Conservation (phyloP, 2,329 filamentous ascomycete species). For the Trichoderma sp. region DNA sequence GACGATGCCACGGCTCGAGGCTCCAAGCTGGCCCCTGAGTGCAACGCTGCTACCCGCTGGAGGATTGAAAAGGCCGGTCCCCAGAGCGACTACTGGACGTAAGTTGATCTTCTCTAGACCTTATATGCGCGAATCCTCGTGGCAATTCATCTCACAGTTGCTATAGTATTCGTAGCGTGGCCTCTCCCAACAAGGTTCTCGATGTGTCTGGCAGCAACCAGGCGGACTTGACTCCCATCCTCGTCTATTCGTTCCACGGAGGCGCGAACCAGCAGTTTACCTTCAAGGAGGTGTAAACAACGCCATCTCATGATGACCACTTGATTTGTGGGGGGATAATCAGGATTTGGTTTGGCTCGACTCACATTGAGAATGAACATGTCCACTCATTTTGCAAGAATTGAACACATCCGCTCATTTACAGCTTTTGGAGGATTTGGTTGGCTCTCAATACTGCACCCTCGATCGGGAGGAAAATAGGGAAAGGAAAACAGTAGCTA, state of each 20-base stretch:
- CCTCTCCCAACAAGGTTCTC: neutral
- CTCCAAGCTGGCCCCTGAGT: neutral
- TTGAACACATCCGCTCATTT: neutral
- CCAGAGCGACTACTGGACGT: neutral
- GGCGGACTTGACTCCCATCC: conserved; percentile 1
- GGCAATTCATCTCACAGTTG: neutral
- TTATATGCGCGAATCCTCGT: neutral
- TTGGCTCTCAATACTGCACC: neutral
- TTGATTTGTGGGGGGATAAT: neutral
- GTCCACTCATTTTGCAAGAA: neutral
- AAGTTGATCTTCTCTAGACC: neutral
- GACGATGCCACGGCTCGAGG: neutral
- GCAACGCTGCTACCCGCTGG: neutral
- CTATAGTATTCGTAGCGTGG: neutral
- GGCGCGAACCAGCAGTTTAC: conserved; percentile 5
- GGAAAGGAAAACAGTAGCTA: neutral
- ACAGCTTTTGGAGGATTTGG: neutral
- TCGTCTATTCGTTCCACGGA: neutral
- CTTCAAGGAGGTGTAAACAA: neutral
- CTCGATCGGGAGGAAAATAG: neutral
- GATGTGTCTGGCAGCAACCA: neutral
- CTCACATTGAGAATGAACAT: neutral
- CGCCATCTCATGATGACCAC: neutral
- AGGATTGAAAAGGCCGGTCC: neutral
- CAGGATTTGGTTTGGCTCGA: neutral